Evolutionary conservation across 2,329 filamentous ascomycete genomes (phyloP).

Genomic region (Huntiella omanensis): DNA sequence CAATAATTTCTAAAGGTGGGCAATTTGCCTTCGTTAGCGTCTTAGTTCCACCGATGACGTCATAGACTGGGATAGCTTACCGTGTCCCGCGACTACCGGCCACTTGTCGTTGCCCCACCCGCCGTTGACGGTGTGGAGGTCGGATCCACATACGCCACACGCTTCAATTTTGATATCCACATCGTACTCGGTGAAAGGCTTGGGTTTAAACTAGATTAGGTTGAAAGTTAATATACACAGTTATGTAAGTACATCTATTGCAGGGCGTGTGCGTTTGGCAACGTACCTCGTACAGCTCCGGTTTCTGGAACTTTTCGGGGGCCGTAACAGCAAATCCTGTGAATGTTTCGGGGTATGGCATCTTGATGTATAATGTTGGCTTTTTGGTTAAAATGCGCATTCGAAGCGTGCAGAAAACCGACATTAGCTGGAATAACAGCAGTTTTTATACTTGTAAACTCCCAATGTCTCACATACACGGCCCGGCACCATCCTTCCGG

Average conservation of each 20-base stretch:
- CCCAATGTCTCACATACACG: no score
- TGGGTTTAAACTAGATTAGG: constrained; percentile 47
- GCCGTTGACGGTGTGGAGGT: constrained; percentile 46
- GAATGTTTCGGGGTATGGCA: constrained; percentile 35
- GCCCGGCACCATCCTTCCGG: no score
- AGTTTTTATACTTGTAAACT: neutral
- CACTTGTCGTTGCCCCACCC: constrained; percentile 41
- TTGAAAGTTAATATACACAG: neutral
- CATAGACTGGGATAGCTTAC: neutral
- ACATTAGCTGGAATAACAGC: neutral
- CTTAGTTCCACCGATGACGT: constrained; percentile 29
- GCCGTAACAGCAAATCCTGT: constrained; percentile 39
- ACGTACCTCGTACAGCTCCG: constrained; percentile 4
- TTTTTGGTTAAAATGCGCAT: no score
- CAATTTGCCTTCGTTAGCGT: neutral
- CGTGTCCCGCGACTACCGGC: constrained; percentile 43
- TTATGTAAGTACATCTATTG: no score
- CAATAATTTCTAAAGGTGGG: constrained; percentile 36
- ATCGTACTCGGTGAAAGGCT: constrained; percentile 65
- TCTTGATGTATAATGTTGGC: neutral
- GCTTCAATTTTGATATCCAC: constrained; percentile 67
- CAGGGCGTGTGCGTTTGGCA: neutral
- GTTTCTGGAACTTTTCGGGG: constrained; percentile 18
- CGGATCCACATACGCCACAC: constrained; percentile 51
- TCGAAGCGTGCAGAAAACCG: neutral